Evolutionary conservation across 2,329 filamentous ascomycete genomes (phyloP), one percentile per base, ranked within the genome.

Genomic region (Ilyonectria mors-panacis): DNA sequence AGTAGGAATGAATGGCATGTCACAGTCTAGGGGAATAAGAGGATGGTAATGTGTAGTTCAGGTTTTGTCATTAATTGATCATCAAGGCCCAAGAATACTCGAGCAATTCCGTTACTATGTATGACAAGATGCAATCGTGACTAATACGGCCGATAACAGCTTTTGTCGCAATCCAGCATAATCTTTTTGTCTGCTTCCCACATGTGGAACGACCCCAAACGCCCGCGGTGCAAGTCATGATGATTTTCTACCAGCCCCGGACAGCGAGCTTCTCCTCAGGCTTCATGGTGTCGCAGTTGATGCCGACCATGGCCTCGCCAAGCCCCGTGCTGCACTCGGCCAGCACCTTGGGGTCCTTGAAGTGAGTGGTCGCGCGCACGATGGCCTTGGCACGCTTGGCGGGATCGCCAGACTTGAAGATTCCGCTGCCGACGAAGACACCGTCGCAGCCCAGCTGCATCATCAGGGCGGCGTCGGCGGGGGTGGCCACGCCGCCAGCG

Each of bases 361-460:
- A 98, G 84, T 98, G 94, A 8, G 95, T 97, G 1, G 94, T 94
- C 28, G 96, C 96, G 78, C 95, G 92, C 59, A 99, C 96, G 76
- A 99, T 98, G 42, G 96, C 96, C 85, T 92, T 94, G 15, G 96
- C 96, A 67, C 96, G 87, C 90, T 95, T 94, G 50, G 92, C 90
- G 23, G 96, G 93, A 81, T 98, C 92, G 19, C 95, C 95, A 6
- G 91, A 94, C 89, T 98, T 98, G 89, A 99, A 99, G 82, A 98
- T 98, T 30, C 96, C 96, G 65, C 91, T 94, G 30, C 96, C 96
- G 39, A 99, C 96, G 79, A 99, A 99, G 39, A 99, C 96, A 65
- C 96, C 96, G 78, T 99, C 96, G 79, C 96, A 98, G 67, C 96
- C 96, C 71, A 99, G 86, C 87, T 98, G 95, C 96, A 99, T 99